Percentiles rank a stretch among this genome's conserved stretches.
These are phyloP conservation scores for Termitomyces sp. DNA, from an alignment of 768 basidiomycete genomes.

Conservation along the genomic window DNA sequence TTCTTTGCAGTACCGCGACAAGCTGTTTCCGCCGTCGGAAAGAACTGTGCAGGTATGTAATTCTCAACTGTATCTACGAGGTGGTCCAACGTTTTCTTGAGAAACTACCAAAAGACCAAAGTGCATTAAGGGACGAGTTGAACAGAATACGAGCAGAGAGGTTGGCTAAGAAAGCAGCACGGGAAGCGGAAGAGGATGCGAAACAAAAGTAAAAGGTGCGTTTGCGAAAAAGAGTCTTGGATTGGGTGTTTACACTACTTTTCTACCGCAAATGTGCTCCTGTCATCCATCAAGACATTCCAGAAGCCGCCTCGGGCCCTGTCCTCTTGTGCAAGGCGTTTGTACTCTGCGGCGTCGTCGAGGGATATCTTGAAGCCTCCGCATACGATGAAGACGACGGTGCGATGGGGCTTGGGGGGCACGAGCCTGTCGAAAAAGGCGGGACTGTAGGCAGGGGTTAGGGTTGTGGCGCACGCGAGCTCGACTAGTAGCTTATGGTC, in stretches of 20 bases:
- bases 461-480: slow-evolving; percentile 66
- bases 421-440: slow-evolving; percentile 49
- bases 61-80: too few species aligned
- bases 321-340: slow-evolving; percentile 29
- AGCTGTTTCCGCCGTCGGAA: slow-evolving; percentile 60
- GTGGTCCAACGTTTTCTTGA: slow-evolving; percentile 17
- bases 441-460: slow-evolving; percentile 59
- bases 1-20: slow-evolving; percentile 57
- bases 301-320: slow-evolving; percentile 21
- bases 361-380: slow-evolving; percentile 66
- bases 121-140: slow-evolving; percentile 60
- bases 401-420: slow-evolving; percentile 24
- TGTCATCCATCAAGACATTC: slow-evolving; percentile 35
- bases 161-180: slow-evolving; percentile 39
- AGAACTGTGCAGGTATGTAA: slow-evolving; percentile 42
- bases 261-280: slow-evolving; percentile 26
- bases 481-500: slow-evolving; percentile 75
- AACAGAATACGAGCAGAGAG: slow-evolving; percentile 64
- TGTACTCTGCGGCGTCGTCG: slow-evolving; percentile 46
- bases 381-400: slow-evolving; percentile 64
- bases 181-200: slow-evolving; percentile 17
- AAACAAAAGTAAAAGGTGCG: background rate
- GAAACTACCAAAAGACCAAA: slow-evolving; percentile 63
- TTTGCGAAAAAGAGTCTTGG: too few species aligned
- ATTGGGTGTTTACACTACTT: slow-evolving; percentile 4